Evolutionary conservation across 1,284 basidiomycete species (phyloP), one percentile per base, ranked within the genome.

Genomic region (Cryptococcus wingfieldii): DNA sequence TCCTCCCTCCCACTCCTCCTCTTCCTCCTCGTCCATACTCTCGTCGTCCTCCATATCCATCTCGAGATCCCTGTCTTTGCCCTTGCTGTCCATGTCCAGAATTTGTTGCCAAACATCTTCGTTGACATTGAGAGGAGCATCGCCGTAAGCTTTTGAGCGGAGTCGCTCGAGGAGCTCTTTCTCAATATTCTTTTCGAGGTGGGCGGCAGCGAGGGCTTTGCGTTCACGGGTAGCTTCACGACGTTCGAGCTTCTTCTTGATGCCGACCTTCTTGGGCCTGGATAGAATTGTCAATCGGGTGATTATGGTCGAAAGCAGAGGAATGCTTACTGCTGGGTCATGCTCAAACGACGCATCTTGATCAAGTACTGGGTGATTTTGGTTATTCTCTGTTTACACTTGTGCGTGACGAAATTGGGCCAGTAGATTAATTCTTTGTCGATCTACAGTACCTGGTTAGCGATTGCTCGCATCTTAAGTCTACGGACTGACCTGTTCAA

Each of bases 321-420:
- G 39, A 39, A 50, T 37, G 44, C 90, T 67, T 60, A 94, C 92
- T 93, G 87, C 77, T 95, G 86, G 54, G 90, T 86, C 59, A 95
- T 81, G 68, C 88, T 88, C 67, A 97, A 79, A 43, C 90, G 85
- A 57, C 96, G 83, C 89, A 98, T 93, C 81, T 97, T 96, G 78
- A 98, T 98, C 61, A 98, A 83, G 72, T 98, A 98, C 77, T 99
- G 96, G 0, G 95, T 98, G 67, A 99, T 98, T 80, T 98, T 98
- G 16, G 96, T 99, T 39, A 97, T 83, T 50, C 96, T 85, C 79
- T 99, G 96, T 81, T 98, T 99, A 82, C 95, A 97, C 79, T 98
- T 98, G 81, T 98, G 96, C 56, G 92, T 89, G 54, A 87, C 86
- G 75, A 96, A 98, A 68, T 93, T 95, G 10, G 94, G 94, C 96